Evolutionary conservation across 2,329 filamentous ascomycete species (phyloP).

Genomic region (Epichloe baconii): DNA sequence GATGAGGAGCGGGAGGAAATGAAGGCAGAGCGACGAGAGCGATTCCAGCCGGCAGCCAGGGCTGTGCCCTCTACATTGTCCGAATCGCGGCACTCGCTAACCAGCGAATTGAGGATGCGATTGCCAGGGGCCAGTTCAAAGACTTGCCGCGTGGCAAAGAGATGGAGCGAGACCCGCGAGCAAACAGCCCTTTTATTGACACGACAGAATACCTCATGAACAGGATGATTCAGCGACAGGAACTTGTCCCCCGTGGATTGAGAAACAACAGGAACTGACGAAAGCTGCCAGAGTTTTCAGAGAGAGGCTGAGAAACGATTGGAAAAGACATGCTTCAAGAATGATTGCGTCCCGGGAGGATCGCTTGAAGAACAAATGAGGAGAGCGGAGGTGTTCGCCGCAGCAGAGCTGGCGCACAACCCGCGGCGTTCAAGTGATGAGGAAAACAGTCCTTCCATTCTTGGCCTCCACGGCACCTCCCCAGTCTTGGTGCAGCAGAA

Average conservation of each 20-base stretch:
- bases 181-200: constrained; percentile 79
- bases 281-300: constrained; percentile 60
- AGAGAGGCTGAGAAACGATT: constrained; percentile 61
- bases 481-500: background rate
- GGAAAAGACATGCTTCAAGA: constrained; percentile 70
- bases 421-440: constrained; percentile 26
- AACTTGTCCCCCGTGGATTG: constrained; percentile 97
- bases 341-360: constrained; percentile 65
- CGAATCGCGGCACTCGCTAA: constrained; percentile 73
- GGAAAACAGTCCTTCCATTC: too few species aligned
- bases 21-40: constrained; percentile 61
- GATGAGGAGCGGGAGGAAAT: constrained; percentile 62
- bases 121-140: constrained; percentile 76
- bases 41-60: constrained; percentile 62
- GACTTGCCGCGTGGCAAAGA: constrained; percentile 71
- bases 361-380: constrained; percentile 59
- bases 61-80: constrained; percentile 63
- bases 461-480: background rate
- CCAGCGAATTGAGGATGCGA: constrained; percentile 84
- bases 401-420: constrained; percentile 56
- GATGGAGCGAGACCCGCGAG: constrained; percentile 68
- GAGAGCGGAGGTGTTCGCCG: constrained; percentile 59
- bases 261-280: constrained; percentile 87
- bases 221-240: constrained; percentile 93
- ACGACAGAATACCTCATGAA: constrained; percentile 98